phyloP scores from a whole-genome alignment of 139 green algal genomes.

The Tetradesmus obliquus region DNA sequence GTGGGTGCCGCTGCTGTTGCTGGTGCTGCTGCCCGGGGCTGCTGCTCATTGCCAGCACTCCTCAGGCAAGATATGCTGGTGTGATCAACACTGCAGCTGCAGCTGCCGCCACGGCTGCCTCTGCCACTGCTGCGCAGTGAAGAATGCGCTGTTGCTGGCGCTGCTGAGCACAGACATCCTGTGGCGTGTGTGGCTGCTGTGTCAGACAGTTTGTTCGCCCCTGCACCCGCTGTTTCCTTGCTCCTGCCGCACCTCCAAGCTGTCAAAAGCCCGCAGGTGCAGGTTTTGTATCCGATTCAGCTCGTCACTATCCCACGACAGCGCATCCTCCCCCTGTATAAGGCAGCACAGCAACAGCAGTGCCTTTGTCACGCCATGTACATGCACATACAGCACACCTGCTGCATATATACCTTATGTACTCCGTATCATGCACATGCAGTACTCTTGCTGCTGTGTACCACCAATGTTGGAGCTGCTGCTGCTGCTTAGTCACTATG shows the following conservation, averaged over 20 bases:
- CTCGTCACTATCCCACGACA: constrained; percentile 66
- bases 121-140: not conserved
- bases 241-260: not conserved
- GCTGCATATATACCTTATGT: no score
- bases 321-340: constrained; percentile 47
- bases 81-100: not conserved
- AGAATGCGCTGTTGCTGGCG: not conserved
- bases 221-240: no score
- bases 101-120: not conserved
- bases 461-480: no score
- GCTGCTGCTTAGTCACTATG: no score
- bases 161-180: not conserved
- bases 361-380: no score
- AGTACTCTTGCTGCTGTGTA: no score
- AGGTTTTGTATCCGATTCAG: constrained; percentile 49
- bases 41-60: not conserved
- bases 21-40: not conserved
- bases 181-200: not conserved
- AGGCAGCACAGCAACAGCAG: not conserved
- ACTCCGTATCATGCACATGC: no score
- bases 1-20: not conserved
- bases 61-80: not conserved
- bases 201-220: no score
- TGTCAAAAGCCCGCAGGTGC: constrained; percentile 48
- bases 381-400: no score